These are phyloP conservation scores for Coix lacrymajobi DNA, from an alignment of 176 grass and related monocot genomes.

Conservation along the genomic window DNA sequence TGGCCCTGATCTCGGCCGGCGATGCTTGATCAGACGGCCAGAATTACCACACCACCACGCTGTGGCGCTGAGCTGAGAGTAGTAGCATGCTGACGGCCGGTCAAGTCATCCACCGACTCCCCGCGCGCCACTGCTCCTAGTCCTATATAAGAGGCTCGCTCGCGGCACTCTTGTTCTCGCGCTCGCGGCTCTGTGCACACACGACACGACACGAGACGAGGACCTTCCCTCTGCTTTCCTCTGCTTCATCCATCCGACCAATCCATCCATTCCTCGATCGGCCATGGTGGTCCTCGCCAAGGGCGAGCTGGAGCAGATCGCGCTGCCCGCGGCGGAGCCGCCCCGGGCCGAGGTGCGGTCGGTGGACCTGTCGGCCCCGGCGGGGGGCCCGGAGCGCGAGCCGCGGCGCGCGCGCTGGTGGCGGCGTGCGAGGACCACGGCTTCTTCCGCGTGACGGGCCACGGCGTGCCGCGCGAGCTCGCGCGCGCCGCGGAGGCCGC, in stretches of 20 bases:
- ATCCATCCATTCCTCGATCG: not conserved
- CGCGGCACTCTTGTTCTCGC: not conserved
- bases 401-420: constrained; percentile 44
- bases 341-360: constrained; percentile 27
- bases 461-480: constrained; percentile 58
- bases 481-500: constrained; percentile 50
- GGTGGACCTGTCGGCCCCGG: constrained; percentile 49
- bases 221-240: not conserved
- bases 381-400: constrained; percentile 13
- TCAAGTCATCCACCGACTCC: not conserved
- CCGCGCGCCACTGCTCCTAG: not conserved
- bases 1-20: not conserved
- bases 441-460: constrained; percentile 78
- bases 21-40: not conserved
- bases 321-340: constrained; percentile 28
- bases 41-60: not conserved
- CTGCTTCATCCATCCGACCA: constrained; percentile 11
- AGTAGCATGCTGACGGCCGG: not conserved
- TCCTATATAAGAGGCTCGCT: constrained; percentile 1
- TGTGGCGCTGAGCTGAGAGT: not conserved
- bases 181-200: not conserved
- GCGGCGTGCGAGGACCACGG: constrained; percentile 71
- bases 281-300: constrained; percentile 63
- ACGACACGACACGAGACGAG: no score
- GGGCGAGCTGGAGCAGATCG: constrained; percentile 63